Evolutionary conservation across 352 stramenopile species (phyloP).

Genomic region (Synura sp.): DNA sequence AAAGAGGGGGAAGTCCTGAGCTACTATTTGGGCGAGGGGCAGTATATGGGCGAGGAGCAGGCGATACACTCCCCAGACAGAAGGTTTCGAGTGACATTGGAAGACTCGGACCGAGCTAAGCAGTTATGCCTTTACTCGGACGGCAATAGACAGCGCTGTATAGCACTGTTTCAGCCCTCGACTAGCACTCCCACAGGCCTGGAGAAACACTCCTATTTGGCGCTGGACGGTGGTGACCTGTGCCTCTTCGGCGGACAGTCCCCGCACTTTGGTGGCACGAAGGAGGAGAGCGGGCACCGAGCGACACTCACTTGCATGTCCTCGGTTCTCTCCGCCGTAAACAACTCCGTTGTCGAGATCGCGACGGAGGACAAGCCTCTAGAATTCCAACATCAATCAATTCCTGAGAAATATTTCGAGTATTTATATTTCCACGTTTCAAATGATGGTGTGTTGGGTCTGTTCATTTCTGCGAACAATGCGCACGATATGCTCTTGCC

Average conservation of each 20-base stretch:
- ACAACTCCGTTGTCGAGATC: too few species aligned
- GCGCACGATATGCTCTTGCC: too few species aligned
- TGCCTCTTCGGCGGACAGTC: neutral
- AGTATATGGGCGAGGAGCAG: neutral
- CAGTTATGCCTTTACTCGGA: neutral
- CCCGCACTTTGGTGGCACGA: neutral
- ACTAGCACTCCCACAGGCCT: neutral
- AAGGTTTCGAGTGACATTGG: neutral
- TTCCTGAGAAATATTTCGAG: too few species aligned
- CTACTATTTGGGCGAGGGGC: neutral
- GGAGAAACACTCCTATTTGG: neutral
- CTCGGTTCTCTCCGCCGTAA: too few species aligned
- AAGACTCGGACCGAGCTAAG: neutral
- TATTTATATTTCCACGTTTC: too few species aligned
- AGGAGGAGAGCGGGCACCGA: neutral
- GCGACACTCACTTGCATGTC: too few species aligned
- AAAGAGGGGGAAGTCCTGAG: neutral
- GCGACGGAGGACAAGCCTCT: too few species aligned
- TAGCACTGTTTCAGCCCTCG: neutral
- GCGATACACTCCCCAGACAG: neutral
- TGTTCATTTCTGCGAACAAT: too few species aligned
- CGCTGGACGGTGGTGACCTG: neutral
- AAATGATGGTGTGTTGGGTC: too few species aligned
- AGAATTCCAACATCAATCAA: too few species aligned
- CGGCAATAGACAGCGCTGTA: too few species aligned